Evolutionary conservation across 2,329 filamentous ascomycete genomes (phyloP).

Genomic region (Calonectria honghensis): DNA sequence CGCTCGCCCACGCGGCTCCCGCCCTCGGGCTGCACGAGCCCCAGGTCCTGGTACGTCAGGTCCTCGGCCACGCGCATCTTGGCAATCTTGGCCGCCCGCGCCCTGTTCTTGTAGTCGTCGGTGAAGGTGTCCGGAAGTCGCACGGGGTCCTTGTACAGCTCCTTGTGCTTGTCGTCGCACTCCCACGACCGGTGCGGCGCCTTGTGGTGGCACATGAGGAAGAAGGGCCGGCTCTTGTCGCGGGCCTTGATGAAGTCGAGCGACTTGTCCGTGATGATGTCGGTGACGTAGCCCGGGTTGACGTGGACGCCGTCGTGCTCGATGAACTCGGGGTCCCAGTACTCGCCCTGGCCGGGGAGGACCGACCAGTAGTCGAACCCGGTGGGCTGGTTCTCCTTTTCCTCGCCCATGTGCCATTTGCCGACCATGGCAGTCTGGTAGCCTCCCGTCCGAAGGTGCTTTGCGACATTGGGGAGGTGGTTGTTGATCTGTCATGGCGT

Average conservation of each 20-base stretch:
- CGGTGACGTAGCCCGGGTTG: conserved; percentile 68
- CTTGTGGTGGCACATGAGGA: conserved; percentile 75
- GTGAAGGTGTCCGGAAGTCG: conserved; percentile 70
- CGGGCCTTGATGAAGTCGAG: conserved; percentile 63
- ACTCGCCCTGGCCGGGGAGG: conserved; percentile 71
- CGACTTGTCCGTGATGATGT: conserved; percentile 71
- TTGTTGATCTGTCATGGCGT: conserved; percentile 65
- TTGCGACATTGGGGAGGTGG: conserved; percentile 70
- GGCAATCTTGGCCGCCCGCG: conserved; percentile 67
- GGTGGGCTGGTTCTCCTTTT: conserved; percentile 65
- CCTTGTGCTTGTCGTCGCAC: conserved; percentile 67
- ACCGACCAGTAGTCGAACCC: conserved; percentile 73
- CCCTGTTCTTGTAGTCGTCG: conserved; percentile 73
- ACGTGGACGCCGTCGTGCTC: conserved; percentile 58
- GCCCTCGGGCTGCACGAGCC: conserved; percentile 71
- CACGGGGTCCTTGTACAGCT: conserved; percentile 68
- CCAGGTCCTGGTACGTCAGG: conserved; percentile 70
- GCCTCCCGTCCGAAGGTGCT: conserved; percentile 66
- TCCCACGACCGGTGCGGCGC: conserved; percentile 73
- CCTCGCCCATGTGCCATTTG: conserved; percentile 73
- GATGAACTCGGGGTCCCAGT: conserved; percentile 71
- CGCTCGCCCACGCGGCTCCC: conserved; percentile 62
- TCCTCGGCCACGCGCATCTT: conserved; percentile 72
- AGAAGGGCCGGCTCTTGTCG: conserved; percentile 66
- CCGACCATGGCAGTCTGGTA: conserved; percentile 73